These are phyloP conservation scores for Suhomyces taliae DNA, from an alignment of 1,139 yeast species.

Conservation along the genomic window DNA sequence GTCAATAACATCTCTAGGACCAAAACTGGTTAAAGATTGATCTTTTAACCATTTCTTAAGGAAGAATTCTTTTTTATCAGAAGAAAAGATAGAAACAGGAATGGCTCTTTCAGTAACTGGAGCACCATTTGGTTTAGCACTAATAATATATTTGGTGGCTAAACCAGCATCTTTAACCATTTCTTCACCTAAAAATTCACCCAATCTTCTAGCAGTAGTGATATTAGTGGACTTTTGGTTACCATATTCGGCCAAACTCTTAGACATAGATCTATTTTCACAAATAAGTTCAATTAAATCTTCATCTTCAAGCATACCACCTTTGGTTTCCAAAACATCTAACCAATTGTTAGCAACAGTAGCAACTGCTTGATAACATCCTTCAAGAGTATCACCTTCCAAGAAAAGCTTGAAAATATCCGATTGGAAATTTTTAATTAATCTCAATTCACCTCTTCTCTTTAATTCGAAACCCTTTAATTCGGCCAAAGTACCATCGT, in stretches of 20 bases:
- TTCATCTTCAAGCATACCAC: conserved; percentile 86
- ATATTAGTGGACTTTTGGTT: conserved; percentile 92
- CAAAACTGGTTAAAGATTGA: conserved; percentile 74
- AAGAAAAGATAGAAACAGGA: conserved; percentile 93
- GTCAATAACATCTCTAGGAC: conserved; percentile 86
- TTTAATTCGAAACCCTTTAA: conserved; percentile 95
- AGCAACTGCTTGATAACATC: conserved; percentile 88
- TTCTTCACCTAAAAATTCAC: conserved; percentile 95
- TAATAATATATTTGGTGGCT: conserved; percentile 91
- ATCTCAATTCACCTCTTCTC: conserved; percentile 92
- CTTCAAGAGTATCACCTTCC: conserved; percentile 75
- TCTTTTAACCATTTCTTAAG: conserved; percentile 87
- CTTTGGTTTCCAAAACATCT: conserved; percentile 87
- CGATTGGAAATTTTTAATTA: conserved; percentile 92
- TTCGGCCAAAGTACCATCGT: conserved; percentile 93
- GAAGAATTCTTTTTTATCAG: conserved; percentile 65
- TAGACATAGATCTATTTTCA: conserved; percentile 95
- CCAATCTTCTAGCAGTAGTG: conserved; percentile 89
- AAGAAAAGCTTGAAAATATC: conserved; percentile 90
- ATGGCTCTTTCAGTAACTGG: conserved; percentile 96
- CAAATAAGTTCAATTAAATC: conserved; percentile 93
- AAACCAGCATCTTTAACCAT: conserved; percentile 97
- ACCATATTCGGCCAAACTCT: conserved; percentile 85
- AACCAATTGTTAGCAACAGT: conserved; percentile 94
- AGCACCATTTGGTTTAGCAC: conserved; percentile 77